These are phyloP conservation scores for Ceratocystis ficicola DNA, from an alignment of 2,329 filamentous ascomycete genomes.

Conservation along the genomic window DNA sequence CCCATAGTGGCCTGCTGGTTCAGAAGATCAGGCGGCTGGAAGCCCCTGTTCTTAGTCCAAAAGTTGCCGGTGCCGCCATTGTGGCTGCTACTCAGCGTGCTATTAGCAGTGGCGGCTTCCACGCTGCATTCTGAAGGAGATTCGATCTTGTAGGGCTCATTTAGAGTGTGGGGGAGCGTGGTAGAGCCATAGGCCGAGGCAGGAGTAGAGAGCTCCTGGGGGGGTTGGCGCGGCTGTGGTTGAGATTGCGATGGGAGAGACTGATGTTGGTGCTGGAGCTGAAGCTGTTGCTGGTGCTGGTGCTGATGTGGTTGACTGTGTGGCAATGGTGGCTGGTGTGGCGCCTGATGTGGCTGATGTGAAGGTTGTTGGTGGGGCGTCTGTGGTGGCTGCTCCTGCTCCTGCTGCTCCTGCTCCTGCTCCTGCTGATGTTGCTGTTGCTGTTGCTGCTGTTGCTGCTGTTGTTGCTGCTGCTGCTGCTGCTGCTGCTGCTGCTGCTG, in stretches of 20 bases:
- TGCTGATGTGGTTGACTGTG: neutral
- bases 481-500: neutral
- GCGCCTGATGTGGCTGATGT: neutral
- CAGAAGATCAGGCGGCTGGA: conserved; percentile 30
- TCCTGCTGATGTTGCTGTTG: neutral
- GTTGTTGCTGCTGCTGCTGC: neutral
- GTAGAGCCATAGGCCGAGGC: neutral
- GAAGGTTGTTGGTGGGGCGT: neutral
- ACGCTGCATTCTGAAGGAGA: conserved; percentile 12
- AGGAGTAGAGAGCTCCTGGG: conserved; percentile 9
- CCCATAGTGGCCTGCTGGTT: conserved; percentile 29
- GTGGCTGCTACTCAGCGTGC: neutral
- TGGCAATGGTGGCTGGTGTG: neutral
- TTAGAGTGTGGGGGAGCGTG: conserved; percentile 3
- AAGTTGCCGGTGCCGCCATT: conserved; percentile 12
- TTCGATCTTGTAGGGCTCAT: conserved; percentile 12
- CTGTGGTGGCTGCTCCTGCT: neutral
- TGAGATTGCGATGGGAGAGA: neutral
- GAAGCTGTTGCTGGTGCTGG: neutral
- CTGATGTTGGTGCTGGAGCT: neutral
- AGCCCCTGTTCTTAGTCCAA: conserved; percentile 23
- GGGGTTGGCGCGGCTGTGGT: neutral
- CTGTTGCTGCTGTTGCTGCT: neutral
- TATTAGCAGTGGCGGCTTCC: conserved; percentile 10
- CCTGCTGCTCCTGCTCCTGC: neutral